A percentile compares a stretch with the other conserved stretches of the same genome.
These are phyloP conservation scores for Tolypocladium guangdongense DNA, from an alignment of 2,329 filamentous ascomycete species.

Conservation along the genomic window DNA sequence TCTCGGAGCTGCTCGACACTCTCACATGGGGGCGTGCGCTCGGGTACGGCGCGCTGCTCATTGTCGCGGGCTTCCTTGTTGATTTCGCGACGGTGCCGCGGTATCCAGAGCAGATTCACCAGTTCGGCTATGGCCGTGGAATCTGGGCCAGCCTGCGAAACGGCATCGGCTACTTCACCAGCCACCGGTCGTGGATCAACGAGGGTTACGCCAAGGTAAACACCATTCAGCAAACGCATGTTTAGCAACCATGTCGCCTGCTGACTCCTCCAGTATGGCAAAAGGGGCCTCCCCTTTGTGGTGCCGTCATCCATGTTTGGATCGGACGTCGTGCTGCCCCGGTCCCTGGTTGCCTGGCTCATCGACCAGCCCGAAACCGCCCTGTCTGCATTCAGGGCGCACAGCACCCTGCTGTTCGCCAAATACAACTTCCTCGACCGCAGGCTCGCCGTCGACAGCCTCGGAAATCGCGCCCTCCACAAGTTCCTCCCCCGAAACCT, in stretches of 20 bases:
- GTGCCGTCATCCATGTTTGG: slow-evolving; percentile 28
- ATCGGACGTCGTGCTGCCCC: slow-evolving; percentile 33
- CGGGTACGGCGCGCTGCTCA: slow-evolving; percentile 17
- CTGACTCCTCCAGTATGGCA: slow-evolving; percentile 23
- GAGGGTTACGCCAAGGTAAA: slow-evolving; percentile 32
- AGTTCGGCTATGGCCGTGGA: slow-evolving; percentile 27
- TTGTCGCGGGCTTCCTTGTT: slow-evolving; percentile 26
- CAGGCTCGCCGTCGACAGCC: slow-evolving; percentile 21
- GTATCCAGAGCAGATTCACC: slow-evolving; percentile 28
- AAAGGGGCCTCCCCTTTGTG: slow-evolving; percentile 28
- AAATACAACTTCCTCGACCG: slow-evolving; percentile 32
- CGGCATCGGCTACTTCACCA: slow-evolving; percentile 25
- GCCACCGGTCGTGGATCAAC: slow-evolving; percentile 27
- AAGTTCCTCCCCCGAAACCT: slow-evolving; percentile 32
- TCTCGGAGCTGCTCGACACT: slow-evolving; percentile 9
- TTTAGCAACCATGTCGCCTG: background rate
- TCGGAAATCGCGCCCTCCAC: slow-evolving; percentile 31
- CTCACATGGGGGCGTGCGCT: slow-evolving; percentile 19
- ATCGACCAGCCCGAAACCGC: slow-evolving; percentile 34
- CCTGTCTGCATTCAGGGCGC: slow-evolving; percentile 29
- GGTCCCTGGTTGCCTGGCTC: slow-evolving; percentile 32
- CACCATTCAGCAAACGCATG: background rate
- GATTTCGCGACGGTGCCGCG: slow-evolving; percentile 27
- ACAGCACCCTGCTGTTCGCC: slow-evolving; percentile 25
- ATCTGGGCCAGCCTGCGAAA: slow-evolving; percentile 26